Percentiles rank a stretch among this genome's conserved stretches.
Conservation (phyloP, 1,284 basidiomycete genomes). For the Cutaneotrichosporon sp. region DNA sequence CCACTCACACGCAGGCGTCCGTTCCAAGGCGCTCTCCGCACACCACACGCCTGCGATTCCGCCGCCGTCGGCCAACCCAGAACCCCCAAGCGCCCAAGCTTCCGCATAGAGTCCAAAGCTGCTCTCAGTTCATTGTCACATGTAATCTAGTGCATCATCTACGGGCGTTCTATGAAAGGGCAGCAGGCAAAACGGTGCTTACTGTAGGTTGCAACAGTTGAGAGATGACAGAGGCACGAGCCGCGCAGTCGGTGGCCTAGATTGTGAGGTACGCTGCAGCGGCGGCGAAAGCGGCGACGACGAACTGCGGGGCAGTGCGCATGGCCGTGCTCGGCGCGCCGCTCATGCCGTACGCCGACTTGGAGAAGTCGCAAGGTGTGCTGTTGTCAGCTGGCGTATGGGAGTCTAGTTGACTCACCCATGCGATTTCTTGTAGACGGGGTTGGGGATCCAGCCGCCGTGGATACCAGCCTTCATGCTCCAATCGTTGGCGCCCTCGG, state of each 20-base stretch:
- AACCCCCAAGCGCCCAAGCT: no score
- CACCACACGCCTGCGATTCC: background rate
- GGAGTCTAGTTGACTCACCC: background rate
- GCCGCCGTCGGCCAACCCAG: background rate
- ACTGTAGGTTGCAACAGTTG: background rate
- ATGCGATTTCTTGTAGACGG: conserved; percentile 18
- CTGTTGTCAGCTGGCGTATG: background rate
- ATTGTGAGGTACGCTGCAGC: no score
- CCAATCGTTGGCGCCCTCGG: conserved; percentile 63
- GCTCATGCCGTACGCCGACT: no score
- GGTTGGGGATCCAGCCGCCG: conserved; percentile 41
- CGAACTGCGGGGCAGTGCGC: no score
- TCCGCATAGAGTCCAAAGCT: background rate
- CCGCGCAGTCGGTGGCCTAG: background rate
- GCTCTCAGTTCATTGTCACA: background rate
- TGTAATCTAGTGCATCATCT: background rate
- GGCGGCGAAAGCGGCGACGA: no score
- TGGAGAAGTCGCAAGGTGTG: no score
- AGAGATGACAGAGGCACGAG: background rate
- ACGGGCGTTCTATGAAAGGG: no score
- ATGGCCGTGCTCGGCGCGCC: no score
- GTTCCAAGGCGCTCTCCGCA: no score
- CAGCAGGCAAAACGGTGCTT: background rate
- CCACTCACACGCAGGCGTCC: background rate
- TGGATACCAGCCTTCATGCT: conserved; percentile 37